These are phyloP conservation scores for Alternaria postmessia DNA, from an alignment of 2,329 filamentous ascomycete genomes.

Conservation along the genomic window DNA sequence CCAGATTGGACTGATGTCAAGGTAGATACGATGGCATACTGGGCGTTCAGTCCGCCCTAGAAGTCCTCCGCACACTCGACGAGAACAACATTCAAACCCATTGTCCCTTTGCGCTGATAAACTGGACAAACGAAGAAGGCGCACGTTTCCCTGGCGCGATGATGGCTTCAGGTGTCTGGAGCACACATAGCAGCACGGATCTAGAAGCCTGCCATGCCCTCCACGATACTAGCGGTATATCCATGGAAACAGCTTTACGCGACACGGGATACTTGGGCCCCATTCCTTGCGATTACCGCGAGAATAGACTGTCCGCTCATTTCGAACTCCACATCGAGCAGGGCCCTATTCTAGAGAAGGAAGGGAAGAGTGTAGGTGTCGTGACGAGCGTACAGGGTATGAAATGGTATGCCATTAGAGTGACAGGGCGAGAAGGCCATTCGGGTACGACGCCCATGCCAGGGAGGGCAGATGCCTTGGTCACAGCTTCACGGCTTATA, in stretches of 20 bases:
- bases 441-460: constrained; percentile 72
- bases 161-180: constrained; percentile 77
- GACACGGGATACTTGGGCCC: constrained; percentile 45
- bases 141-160: constrained; percentile 78
- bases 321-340: constrained; percentile 88
- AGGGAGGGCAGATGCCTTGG: constrained; percentile 59
- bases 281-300: constrained; percentile 63
- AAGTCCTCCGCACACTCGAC: constrained; percentile 49
- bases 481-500: constrained; percentile 39
- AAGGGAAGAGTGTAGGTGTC: constrained; percentile 68
- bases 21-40: constrained; percentile 76
- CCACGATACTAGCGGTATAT: constrained; percentile 62
- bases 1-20: too few species aligned
- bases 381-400: constrained; percentile 77
- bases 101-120: constrained; percentile 74
- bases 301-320: constrained; percentile 72
- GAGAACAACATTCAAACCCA: constrained; percentile 52
- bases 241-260: constrained; percentile 46
- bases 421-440: constrained; percentile 46
- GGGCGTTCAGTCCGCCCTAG: constrained; percentile 69
- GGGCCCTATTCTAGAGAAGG: constrained; percentile 73
- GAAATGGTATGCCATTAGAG: constrained; percentile 65
- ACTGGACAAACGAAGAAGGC: constrained; percentile 84
- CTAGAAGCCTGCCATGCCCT: constrained; percentile 39
- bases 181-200: constrained; percentile 57